These are phyloP conservation scores for Fusarium aywerte DNA, from an alignment of 2,329 filamentous ascomycete species.

Conservation along the genomic window DNA sequence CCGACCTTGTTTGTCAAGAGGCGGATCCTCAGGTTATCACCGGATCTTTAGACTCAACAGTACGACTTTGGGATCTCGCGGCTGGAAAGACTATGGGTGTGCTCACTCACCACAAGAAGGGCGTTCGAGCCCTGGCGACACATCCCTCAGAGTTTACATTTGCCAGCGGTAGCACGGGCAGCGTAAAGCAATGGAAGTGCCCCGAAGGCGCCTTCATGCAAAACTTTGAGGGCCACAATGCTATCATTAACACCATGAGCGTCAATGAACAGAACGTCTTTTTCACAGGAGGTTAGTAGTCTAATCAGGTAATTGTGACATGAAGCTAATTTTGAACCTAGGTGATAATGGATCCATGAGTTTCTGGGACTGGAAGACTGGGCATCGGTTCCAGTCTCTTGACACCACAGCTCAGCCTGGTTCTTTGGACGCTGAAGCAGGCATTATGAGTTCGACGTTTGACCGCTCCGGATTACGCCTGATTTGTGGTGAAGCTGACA, in stretches of 20 bases:
- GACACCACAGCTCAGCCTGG: conserved; percentile 95
- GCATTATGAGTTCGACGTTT: conserved; percentile 93
- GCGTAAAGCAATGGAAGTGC: conserved; percentile 99
- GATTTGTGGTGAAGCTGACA: conserved; percentile 95
- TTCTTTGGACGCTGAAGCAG: conserved; percentile 91
- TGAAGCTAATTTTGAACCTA: conserved; percentile 36
- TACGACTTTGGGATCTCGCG: conserved; percentile 93
- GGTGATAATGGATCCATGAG: conserved; percentile 93
- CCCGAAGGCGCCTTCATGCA: conserved; percentile 99
- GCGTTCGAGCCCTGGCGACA: conserved; percentile 82
- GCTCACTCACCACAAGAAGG: conserved; percentile 98
- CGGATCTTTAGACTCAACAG: conserved; percentile 89
- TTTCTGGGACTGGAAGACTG: conserved; percentile 99
- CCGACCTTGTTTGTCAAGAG: conserved; percentile 91
- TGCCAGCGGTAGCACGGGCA: conserved; percentile 87
- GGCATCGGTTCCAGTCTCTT: conserved; percentile 87
- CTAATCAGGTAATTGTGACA: too few relatives aligned
- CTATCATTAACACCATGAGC: conserved; percentile 92
- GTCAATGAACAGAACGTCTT: conserved; percentile 96
- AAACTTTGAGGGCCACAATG: conserved; percentile 96
- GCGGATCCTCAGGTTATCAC: conserved; percentile 96
- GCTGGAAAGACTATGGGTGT: conserved; percentile 97
- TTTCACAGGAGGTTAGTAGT: conserved; percentile 77
- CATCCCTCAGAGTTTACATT: conserved; percentile 98
- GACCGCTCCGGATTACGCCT: conserved; percentile 88